Evolutionary conservation across 768 basidiomycete species (phyloP), one percentile per base, ranked within the genome.

Genomic region (Suillus alpinus): DNA sequence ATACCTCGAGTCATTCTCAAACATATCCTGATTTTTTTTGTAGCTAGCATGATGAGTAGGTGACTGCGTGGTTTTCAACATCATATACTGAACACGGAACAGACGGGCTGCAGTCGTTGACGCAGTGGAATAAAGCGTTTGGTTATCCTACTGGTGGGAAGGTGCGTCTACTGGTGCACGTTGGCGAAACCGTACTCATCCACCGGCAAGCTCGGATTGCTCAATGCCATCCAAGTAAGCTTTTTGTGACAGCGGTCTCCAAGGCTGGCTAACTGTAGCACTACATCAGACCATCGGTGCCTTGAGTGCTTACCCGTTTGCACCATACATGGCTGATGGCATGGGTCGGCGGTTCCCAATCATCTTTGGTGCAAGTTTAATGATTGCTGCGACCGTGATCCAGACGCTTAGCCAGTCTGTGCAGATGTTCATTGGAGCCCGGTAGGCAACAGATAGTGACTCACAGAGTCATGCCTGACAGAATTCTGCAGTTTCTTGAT

Each of bases 361-460:
- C 8, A 51, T 76, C 31, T 60, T 78, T 20, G 80, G 80, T 31
- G 78, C 80, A 10, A 44, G 66, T 58, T 69, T 80, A 66, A 78
- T 80, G 73, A 67, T 77, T 40, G 68, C 67, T 39, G 78, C 77
- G 13, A 76, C 78, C n/a, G 71, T 72, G 57, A 58, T 79, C 20
- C 79, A 80, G 59, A 74, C 74, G 5, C 73, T 72, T 5, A 71
- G 77, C 26, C 71, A 76, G 29, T 77, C 73, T 29, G 71, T 80
- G 37, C 72, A 73, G 51, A 78, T 77, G 74, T 80, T 81, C 68
- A 80, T 78, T 47, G 78, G 73, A 32, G 77, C 78, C 26, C 71
- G 79, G 75, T 77, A 65, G 57, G 67, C 57, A 61, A 53, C 13
- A 7, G 2, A 14, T 46, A 26, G 12, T 10, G 37, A n/a, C 9